Base-by-base conservation (phyloP, 164 flowering plant genomes). In the Vitis labrusca region DNA sequence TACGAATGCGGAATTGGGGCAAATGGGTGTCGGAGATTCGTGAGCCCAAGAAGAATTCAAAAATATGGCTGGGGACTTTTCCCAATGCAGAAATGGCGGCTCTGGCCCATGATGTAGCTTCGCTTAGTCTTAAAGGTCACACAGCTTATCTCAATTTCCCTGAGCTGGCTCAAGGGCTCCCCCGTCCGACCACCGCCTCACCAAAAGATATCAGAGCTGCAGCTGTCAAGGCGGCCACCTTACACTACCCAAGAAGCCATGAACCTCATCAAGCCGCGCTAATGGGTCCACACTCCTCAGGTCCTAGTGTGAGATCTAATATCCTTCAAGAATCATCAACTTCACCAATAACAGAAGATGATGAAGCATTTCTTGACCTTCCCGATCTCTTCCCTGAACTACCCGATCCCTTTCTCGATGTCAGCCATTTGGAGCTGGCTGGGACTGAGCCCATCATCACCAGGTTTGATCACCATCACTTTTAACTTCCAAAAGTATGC, bases 21-120 rank as follows among this genome's bases (percentile, higher is more conserved):
- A 85, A 77, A 68, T 86, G 90, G 90, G 90, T 86, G 58, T 85
- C 90, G 0, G 90, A 86, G 66, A 86, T 86, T 62, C 76, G 90
- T 10, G 87, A 85, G 61, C 90, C 90, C 1, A 78, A 76, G 68
- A 86, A 86, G 84, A 86, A 86, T 14, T 86, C 90, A 2, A 78
- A 88, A 61, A 87, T 87, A 23, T 87, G 91, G 91, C 81, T 87
- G 0, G 91, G 91, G 10, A 87, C 91, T 10, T 87, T 77, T 49
- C 73, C 84, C 1, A 85, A 88, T 0, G 67, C 91, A 0, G 91
- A 87, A 65, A 87, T 85, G 91, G 91, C 91, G 3, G 91, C 91
- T 27, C 80, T 89, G 64, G 91, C 91, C 1, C 91, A 87, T 44
- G 91, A 87, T 44, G 91, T 81, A 0, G 91, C 91, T 0, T 86